Conservation (phyloP, 176 grass and related monocot genomes). For the Saccharum spontaneum region DNA sequence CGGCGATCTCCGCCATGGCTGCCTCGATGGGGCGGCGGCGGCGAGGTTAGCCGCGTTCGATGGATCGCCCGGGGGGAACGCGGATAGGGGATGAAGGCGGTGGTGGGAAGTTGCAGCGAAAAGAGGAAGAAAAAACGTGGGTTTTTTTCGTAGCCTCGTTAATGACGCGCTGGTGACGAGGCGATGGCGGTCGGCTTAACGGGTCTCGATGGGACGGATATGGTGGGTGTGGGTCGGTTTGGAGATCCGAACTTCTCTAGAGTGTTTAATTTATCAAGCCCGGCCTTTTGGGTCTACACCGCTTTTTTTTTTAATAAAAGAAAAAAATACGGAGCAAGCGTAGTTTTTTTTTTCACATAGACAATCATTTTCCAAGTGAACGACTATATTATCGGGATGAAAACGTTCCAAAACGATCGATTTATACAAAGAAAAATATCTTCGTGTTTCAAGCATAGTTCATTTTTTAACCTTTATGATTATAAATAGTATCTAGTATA, state of each 20-base stretch:
- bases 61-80: constrained; percentile 2
- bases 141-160: background rate
- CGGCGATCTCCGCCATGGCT: constrained; percentile 46
- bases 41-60: background rate
- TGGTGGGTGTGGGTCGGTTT: background rate
- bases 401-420: no score
- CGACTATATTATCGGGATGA: no score
- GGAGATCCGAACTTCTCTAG: background rate
- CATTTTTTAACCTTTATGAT: no score
- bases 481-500: no score
- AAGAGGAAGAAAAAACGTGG: background rate
- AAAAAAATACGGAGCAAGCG: no score
- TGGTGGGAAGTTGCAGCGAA: constrained; percentile 8
- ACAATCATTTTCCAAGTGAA: no score
- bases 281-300: background rate
- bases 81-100: constrained; percentile 16
- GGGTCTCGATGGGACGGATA: background rate
- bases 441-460: no score
- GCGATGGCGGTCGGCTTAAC: constrained; percentile 34
- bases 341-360: no score
- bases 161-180: constrained; percentile 43
- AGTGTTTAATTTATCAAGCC: background rate
- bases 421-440: no score
- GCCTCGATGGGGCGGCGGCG: background rate
- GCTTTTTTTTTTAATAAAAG: background rate